A percentile compares a stretch with the other conserved stretches of the same genome.
phyloP scores from a whole-genome alignment of 805 yeast species.

The Teunomyces tritomae region DNA sequence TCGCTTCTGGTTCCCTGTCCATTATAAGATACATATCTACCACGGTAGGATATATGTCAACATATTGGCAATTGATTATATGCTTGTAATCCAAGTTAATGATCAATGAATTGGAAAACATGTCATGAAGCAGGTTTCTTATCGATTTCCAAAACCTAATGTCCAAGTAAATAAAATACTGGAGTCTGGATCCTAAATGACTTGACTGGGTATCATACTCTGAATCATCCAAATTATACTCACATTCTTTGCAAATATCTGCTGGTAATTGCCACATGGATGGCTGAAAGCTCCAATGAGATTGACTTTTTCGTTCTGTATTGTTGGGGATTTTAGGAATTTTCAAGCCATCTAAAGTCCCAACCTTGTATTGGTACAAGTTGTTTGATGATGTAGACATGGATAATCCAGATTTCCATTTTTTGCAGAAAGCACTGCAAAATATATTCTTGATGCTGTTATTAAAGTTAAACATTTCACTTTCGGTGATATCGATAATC shows the following conservation, averaged over 20 bases:
- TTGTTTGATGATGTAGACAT: constrained; percentile 1
- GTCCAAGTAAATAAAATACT: constrained; percentile 62
- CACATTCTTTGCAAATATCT: constrained; percentile 44
- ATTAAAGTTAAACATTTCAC: constrained; percentile 52
- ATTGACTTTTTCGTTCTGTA: constrained; percentile 8
- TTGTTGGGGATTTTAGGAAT: constrained; percentile 36
- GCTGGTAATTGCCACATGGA: constrained; percentile 47
- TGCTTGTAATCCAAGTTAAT: constrained; percentile 56
- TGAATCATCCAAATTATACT: constrained; percentile 35
- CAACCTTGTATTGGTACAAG: constrained; percentile 22
- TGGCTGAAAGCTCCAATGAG: constrained; percentile 41
- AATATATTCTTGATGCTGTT: constrained; percentile 47
- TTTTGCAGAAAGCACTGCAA: constrained; percentile 55
- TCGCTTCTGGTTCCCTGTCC: constrained; percentile 88
- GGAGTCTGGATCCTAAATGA: constrained; percentile 54
- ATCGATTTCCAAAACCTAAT: constrained; percentile 67
- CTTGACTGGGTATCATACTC: constrained; percentile 24
- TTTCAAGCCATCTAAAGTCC: constrained; percentile 32
- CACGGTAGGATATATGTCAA: constrained; percentile 75
- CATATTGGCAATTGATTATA: constrained; percentile 72
- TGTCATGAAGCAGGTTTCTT: constrained; percentile 56
- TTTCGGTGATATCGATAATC: constrained; percentile 57
- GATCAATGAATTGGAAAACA: constrained; percentile 63
- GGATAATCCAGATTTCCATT: constrained; percentile 57
- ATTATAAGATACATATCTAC: constrained; percentile 65